Percentiles rank a stretch among this genome's conserved stretches.
These are phyloP conservation scores for Austroboletus eburneus DNA, from an alignment of 768 basidiomycete genomes.

Conservation along the genomic window DNA sequence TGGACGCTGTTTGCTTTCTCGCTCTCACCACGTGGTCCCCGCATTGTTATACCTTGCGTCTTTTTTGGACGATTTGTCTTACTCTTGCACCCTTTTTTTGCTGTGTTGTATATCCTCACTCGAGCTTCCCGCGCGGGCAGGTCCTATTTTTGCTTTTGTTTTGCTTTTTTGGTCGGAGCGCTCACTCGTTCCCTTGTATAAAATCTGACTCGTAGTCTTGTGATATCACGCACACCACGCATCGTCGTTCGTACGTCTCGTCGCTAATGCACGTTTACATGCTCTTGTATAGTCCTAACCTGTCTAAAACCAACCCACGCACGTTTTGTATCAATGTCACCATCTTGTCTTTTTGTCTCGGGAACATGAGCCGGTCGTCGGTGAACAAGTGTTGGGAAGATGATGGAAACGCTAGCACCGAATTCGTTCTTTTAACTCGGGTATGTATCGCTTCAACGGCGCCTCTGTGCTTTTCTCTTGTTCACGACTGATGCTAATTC, in stretches of 20 bases:
- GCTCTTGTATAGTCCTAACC: slow-evolving; percentile 14
- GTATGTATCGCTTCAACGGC: slow-evolving; percentile 15
- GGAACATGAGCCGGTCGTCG: background rate
- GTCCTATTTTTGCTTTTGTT: background rate
- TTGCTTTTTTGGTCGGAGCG: background rate
- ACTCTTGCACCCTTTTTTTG: slow-evolving; percentile 15
- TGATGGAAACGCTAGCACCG: too few relatives aligned
- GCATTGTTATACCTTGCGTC: slow-evolving; percentile 7
- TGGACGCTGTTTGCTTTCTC: slow-evolving; percentile 3
- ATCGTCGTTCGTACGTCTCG: slow-evolving; percentile 1
- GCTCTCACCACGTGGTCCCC: background rate
- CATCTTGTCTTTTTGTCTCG: background rate
- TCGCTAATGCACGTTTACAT: slow-evolving; percentile 2
- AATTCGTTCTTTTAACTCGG: too few relatives aligned
- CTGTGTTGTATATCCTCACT: slow-evolving; percentile 13
- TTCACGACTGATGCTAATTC: background rate
- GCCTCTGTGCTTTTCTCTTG: slow-evolving; percentile 23
- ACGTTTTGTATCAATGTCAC: slow-evolving; percentile 21
- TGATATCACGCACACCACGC: background rate
- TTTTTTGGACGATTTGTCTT: slow-evolving; percentile 21
- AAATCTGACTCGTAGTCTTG: background rate
- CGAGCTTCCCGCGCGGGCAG: background rate
- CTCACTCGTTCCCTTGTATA: background rate
- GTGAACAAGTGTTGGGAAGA: background rate
- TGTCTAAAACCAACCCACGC: slow-evolving; percentile 11